Evolutionary conservation across 2,329 filamentous ascomycete species (phyloP).

Genomic region (Nemania sp.): DNA sequence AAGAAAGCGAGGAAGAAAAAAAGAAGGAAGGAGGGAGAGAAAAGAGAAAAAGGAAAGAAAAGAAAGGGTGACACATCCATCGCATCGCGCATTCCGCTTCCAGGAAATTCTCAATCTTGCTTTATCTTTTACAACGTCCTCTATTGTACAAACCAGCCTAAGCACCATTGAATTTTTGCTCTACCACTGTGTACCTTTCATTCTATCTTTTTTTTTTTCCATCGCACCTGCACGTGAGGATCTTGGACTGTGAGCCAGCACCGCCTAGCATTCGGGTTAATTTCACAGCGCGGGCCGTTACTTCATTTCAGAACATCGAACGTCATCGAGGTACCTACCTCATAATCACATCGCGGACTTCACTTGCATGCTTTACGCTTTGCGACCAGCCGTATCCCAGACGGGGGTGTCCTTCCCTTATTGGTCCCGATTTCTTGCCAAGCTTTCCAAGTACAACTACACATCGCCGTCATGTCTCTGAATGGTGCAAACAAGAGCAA

Average conservation of each 20-base stretch:
- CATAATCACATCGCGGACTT: background rate
- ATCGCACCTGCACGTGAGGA: no score
- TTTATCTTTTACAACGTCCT: slow-evolving; percentile 3
- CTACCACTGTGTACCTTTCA: background rate
- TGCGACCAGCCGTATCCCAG: background rate
- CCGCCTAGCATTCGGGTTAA: no score
- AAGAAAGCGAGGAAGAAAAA: background rate
- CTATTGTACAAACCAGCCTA: background rate
- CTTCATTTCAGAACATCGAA: no score
- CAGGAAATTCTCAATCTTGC: slow-evolving; percentile 4
- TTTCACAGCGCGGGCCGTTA: no score
- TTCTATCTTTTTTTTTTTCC: slow-evolving; percentile 13
- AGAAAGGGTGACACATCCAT: background rate
- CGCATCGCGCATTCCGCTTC: background rate
- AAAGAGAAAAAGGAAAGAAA: slow-evolving; percentile 2
- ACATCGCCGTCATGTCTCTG: slow-evolving; percentile 13
- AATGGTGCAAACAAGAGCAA: slow-evolving; percentile 19
- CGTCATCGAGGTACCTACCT: no score
- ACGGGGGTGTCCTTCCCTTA: background rate
- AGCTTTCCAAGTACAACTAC: background rate
- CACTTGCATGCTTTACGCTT: no score
- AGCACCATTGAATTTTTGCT: background rate
- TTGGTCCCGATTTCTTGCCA: background rate
- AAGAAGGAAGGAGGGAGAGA: slow-evolving; percentile 1
- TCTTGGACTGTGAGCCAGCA: no score